Conservation (phyloP, 2,329 filamentous ascomycete genomes). For the Incumbomyces delicatus region DNA sequence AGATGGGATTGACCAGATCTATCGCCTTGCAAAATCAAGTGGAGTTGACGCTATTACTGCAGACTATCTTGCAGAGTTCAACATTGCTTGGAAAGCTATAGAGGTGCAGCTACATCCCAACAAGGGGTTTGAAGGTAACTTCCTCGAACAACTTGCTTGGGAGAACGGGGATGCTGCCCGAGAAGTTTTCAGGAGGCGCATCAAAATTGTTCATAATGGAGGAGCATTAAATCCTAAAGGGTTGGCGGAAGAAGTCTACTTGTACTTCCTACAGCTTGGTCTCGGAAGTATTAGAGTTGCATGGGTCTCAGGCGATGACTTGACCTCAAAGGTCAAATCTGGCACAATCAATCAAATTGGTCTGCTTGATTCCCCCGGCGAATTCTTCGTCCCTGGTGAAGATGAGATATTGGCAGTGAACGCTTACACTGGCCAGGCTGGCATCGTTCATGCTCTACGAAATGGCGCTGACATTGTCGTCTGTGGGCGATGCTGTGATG, state of each 20-base stretch:
- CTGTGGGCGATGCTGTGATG: slow-evolving; percentile 25
- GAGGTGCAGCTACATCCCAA: slow-evolving; percentile 12
- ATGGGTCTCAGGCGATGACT: too few species aligned
- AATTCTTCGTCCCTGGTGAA: too few species aligned
- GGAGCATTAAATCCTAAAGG: slow-evolving; percentile 14
- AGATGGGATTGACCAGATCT: too few species aligned
- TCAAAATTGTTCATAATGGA: slow-evolving; percentile 19
- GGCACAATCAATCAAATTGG: too few species aligned
- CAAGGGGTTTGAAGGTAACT: slow-evolving; percentile 20
- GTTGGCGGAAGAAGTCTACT: not conserved
- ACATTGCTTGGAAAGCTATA: slow-evolving; percentile 24
- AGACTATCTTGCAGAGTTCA: slow-evolving; percentile 32
- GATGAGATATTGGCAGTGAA: slow-evolving; percentile 33
- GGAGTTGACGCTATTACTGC: slow-evolving; percentile 30
- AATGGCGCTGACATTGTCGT: slow-evolving; percentile 25
- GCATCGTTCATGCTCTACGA: slow-evolving; percentile 23
- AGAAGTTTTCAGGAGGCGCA: slow-evolving; percentile 5
- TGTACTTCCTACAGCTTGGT: too few species aligned
- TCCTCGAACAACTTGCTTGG: slow-evolving; percentile 18
- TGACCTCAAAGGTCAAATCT: too few species aligned
- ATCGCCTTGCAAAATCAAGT: not conserved
- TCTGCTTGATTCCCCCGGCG: too few species aligned
- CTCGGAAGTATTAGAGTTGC: too few species aligned
- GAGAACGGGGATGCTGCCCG: slow-evolving; percentile 1
- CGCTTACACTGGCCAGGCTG: slow-evolving; percentile 44